Evolutionary conservation across 345 rosid genomes (phyloP), one percentile per base, ranked within the genome.

Genomic region (Moricandia moricandioides): DNA sequence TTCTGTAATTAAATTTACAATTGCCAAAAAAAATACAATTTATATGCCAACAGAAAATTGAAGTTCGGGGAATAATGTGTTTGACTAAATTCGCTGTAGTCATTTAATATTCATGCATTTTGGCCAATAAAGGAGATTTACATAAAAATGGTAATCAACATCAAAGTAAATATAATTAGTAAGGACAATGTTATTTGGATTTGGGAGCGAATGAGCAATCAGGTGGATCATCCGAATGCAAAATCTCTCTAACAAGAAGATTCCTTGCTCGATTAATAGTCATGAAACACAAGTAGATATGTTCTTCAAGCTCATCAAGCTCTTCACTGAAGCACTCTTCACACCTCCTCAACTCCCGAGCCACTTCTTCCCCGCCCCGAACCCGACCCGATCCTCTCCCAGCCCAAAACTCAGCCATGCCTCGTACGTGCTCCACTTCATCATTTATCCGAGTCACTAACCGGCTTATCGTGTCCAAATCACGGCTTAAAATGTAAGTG

Each of bases 271-370:
- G 82, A 61, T 93, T 89, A 6, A 91, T 81, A 2, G 93, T 91
- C 96, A 93, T 86, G 73, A 91, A 88, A 43, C 96, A 91, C 81
- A 91, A 70, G 77, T 93, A 88, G 62, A 93, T 58, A 80, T 88
- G 98, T 75, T 93, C 97, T 76, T 89, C 97, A 3, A 88, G 78
- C 55, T 91, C 98, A 65, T 93, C 96, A 27, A 91, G 84, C 47
- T 85, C 89, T 64, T 83, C 83, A 67, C 77, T 40, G 5, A 91
- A 86, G 78, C 81, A 78, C 7, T 75, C 76, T 57, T 87, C 89
- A n/a, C 81, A 84, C 52, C 79, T 78, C 30, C 43, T 83, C 57
- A 86, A 56, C 78, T 81, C 85, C 40, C 86, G 82, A 56, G 73
- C 80, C 82, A 83, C 88, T 75, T 89, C 90, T 34, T 78, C 81